phyloP scores from a whole-genome alignment of 2,329 filamentous ascomycete genomes.

The Trichophyton schoenleinii region DNA sequence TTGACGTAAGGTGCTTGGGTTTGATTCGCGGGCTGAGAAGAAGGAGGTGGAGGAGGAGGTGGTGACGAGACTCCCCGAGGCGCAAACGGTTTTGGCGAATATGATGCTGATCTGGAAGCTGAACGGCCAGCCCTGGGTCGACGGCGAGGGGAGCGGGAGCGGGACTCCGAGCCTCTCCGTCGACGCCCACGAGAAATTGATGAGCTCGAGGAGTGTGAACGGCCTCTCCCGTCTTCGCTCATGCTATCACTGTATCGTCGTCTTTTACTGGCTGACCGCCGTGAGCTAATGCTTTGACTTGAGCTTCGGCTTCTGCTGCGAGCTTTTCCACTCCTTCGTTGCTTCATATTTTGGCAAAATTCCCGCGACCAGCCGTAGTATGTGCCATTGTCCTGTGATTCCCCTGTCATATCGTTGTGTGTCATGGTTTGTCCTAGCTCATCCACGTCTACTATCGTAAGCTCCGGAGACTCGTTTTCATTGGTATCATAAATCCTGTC shows the following conservation, averaged over 20 bases:
- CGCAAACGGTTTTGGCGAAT: constrained; percentile 16
- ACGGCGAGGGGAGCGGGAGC: constrained; percentile 19
- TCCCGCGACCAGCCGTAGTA: constrained; percentile 79
- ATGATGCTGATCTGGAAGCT: constrained; percentile 17
- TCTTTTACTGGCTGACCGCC: constrained; percentile 31
- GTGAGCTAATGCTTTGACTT: constrained; percentile 36
- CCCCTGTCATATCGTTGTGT: constrained; percentile 53
- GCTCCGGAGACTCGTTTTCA: constrained; percentile 36
- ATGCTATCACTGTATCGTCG: constrained; percentile 30
- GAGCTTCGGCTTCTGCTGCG: constrained; percentile 30
- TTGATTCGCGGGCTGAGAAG: constrained; percentile 3
- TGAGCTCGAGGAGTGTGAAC: constrained; percentile 13
- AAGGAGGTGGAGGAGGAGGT: constrained; percentile 4
- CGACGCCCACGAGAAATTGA: constrained; percentile 18
- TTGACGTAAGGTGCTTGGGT: constrained; percentile 3
- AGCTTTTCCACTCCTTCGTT: constrained; percentile 19
- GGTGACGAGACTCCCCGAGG: constrained; percentile 5
- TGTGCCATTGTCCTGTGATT: constrained; percentile 53
- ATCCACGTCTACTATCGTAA: constrained; percentile 51
- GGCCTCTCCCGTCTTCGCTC: constrained; percentile 20
- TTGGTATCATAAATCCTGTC: constrained; percentile 53
- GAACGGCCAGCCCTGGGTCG: constrained; percentile 8
- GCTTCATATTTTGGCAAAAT: constrained; percentile 73
- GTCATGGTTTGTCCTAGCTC: constrained; percentile 59
- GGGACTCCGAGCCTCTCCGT: constrained; percentile 15